Evolutionary conservation across 2,329 filamentous ascomycete species (phyloP), one percentile per base, ranked within the genome.

Genomic region (Fusarium abutilonis): DNA sequence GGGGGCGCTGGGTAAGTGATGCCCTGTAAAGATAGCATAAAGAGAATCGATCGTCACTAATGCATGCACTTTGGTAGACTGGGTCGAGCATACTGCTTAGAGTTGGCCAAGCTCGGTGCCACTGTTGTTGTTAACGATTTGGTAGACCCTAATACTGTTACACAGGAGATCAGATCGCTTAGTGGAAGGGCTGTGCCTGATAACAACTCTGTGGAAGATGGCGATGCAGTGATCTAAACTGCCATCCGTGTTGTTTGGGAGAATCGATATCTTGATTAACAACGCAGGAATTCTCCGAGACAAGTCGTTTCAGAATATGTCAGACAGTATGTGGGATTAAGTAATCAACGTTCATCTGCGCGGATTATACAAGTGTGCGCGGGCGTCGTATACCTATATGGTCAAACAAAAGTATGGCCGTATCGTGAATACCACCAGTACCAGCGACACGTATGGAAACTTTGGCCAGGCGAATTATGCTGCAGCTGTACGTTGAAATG

Each of bases 401-500:
- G 84, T 98, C 48, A 97, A 97, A 85, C 95, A 99, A 79, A 98
- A 97, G 84, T 99, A 97, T 73, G 95, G 95, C 68, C 92, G 95
- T 72, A 88, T 99, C 60, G 84, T 99, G 73, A 99, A 99, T 84
- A 99, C 95, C 44, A 95, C 95, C 35, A 96, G 92, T 32, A 98
- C 95, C 44, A 96, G 91, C 70, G 95, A 95, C 78, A 96, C 99
- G 77, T 99, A 99, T 76, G 95, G 95, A 70, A 99, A 97, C 85
- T 99, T 99, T 75, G 95, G 95, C 63, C 95, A 99, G 80, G 92
- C 94, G 72, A 99, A 99, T 84, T 99, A 99, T 78, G 86, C 95
- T 62, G 92, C 94, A 56, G 91, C 91, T 55, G 88, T 91, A 84
- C 81, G 88, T 83, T 34, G 28, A 41, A 72, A 19, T 19, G 19